Conservation (phyloP, 352 stramenopile species). For the Globisporangium cystogenes region DNA sequence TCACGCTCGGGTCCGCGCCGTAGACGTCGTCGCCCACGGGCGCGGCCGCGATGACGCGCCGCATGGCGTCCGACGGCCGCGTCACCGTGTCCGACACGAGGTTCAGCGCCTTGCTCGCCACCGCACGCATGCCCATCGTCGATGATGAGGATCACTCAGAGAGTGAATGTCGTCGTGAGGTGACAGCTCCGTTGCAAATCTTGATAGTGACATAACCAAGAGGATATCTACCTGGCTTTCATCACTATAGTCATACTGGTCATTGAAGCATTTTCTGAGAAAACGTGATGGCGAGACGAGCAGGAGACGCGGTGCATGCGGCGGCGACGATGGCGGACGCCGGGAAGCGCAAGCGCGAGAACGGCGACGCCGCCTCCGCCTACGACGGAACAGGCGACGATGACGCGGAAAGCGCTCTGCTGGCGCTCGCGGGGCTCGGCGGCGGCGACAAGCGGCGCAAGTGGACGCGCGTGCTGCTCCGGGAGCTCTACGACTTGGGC, state of each 20-base stretch:
- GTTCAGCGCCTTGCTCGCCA: constrained; percentile 61
- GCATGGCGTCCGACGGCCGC: constrained; percentile 88
- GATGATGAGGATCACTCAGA: no score
- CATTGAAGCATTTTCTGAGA: neutral
- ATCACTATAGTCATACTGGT: no score
- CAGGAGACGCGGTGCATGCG: neutral
- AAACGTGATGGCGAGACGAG: neutral
- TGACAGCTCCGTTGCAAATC: neutral
- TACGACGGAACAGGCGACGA: neutral
- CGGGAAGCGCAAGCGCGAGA: constrained; percentile 23
- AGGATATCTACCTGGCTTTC: neutral
- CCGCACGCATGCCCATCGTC: constrained; percentile 11
- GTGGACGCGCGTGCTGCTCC: constrained; percentile 65
- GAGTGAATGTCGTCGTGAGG: neutral
- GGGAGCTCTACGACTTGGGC: constrained; percentile 72
- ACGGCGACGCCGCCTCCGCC: neutral
- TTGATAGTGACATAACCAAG: neutral
- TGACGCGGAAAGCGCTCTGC: neutral
- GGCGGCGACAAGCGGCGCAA: constrained; percentile 25
- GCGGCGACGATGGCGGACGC: constrained; percentile 10
- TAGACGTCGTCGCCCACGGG: constrained; percentile 76
- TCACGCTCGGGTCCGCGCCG: constrained; percentile 91
- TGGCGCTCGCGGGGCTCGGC: neutral
- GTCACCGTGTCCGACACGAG: constrained; percentile 98
- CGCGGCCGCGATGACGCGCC: constrained; percentile 81